Evolutionary conservation across 306 rosid species (phyloP).

Genomic region (Quercus glauca): DNA sequence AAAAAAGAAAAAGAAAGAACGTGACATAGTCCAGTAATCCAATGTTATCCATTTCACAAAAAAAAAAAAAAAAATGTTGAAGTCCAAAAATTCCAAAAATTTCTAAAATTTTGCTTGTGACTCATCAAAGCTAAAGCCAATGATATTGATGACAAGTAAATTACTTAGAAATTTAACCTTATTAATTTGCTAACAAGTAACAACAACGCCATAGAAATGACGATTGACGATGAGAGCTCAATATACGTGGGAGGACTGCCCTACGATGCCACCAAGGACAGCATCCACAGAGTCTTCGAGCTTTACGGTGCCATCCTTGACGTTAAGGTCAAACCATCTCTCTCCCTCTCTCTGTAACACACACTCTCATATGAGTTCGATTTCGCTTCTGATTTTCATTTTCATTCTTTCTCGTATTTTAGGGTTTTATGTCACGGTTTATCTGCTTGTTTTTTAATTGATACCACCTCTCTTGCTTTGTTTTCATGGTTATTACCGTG

Average conservation of each 20-base stretch:
- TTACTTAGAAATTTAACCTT: background rate
- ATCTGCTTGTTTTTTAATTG: background rate
- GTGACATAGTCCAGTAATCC: no score
- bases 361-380: background rate
- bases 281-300: conserved; percentile 64
- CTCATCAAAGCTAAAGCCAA: no score
- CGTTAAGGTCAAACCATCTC: conserved; percentile 57
- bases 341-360: background rate
- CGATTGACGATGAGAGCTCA: conserved; percentile 86
- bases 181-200: background rate
- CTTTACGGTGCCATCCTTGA: conserved; percentile 78
- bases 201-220: conserved; percentile 32
- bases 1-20: no score
- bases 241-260: conserved; percentile 85
- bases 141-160: no score
- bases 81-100: no score
- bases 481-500: background rate
- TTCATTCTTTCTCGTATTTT: background rate
- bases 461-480: background rate
- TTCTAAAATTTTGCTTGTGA: no score
- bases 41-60: no score
- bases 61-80: no score
- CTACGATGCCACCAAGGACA: conserved; percentile 69
- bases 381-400: background rate
- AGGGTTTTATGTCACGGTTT: background rate